Percentiles rank a stretch among this genome's conserved stretches.
Conservation (phyloP, 306 rosid genomes). For the Trifolium dubium region DNA sequence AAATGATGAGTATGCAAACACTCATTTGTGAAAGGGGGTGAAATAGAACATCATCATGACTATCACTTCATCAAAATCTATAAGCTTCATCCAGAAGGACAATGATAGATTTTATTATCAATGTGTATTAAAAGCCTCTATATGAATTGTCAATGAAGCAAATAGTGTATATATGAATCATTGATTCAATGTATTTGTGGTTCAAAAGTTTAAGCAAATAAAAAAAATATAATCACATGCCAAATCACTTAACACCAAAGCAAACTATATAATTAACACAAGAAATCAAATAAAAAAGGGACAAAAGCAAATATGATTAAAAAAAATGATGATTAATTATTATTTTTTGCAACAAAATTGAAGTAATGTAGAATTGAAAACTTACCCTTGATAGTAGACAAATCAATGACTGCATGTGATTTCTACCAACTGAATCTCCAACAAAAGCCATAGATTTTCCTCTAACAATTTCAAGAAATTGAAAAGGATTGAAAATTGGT, state of each 20-base stretch:
- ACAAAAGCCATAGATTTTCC: constrained; percentile 87
- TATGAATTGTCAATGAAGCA: constrained; percentile 2
- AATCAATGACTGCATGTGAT: constrained; percentile 84
- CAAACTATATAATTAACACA: constrained; percentile 7
- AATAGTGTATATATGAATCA: background rate
- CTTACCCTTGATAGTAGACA: constrained; percentile 65
- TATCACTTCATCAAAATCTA: background rate
- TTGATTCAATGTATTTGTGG: constrained; percentile 14
- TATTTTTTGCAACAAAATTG: background rate
- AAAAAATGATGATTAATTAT: constrained; percentile 14
- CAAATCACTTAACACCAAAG: constrained; percentile 36
- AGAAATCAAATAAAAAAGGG: background rate
- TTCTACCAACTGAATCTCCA: constrained; percentile 88
- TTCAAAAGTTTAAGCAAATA: constrained; percentile 18
- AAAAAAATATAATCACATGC: constrained; percentile 1
- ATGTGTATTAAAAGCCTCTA: background rate
- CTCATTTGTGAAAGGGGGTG: background rate
- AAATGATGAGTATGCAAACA: background rate
- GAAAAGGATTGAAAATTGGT: constrained; percentile 76
- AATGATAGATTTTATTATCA: constrained; percentile 31
- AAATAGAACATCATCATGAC: background rate
- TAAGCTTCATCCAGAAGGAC: constrained; percentile 37
- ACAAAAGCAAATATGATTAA: background rate
- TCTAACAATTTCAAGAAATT: constrained; percentile 69
- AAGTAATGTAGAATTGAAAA: background rate